These are phyloP conservation scores for Aspergillus amoenus DNA, from an alignment of 2,329 filamentous ascomycete species.

Conservation along the genomic window DNA sequence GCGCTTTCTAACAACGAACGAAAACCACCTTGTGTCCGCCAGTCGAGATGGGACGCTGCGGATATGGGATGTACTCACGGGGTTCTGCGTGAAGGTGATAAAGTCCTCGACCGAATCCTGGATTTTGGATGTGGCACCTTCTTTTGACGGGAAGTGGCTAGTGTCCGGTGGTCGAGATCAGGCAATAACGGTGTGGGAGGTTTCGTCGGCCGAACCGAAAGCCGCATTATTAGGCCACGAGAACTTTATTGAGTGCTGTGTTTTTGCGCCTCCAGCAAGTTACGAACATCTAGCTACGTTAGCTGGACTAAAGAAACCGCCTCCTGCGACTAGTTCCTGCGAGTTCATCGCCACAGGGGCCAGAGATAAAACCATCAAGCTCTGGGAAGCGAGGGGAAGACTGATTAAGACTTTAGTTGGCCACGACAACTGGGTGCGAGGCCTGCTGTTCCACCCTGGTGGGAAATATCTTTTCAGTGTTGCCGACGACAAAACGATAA, in stretches of 20 bases:
- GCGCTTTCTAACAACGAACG: constrained; percentile 74
- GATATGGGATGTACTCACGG: constrained; percentile 89
- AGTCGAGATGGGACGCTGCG: constrained; percentile 80
- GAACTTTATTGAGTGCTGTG: constrained; percentile 80
- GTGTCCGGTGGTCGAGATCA: constrained; percentile 80
- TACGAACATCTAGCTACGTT: constrained; percentile 76
- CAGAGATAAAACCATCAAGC: constrained; percentile 83
- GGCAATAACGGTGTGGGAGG: constrained; percentile 82
- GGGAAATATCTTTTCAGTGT: constrained; percentile 87
- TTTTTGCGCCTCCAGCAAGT: constrained; percentile 75
- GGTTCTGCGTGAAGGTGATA: constrained; percentile 84
- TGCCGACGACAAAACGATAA: constrained; percentile 84
- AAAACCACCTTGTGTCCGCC: constrained; percentile 81
- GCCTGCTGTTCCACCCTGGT: constrained; percentile 82
- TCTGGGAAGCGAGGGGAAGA: constrained; percentile 85
- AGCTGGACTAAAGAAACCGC: constrained; percentile 80
- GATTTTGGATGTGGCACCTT: constrained; percentile 82
- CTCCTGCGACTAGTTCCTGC: constrained; percentile 64
- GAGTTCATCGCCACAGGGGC: constrained; percentile 90
- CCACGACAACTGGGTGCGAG: constrained; percentile 93
- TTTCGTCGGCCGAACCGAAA: constrained; percentile 71
- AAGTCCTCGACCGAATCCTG: constrained; percentile 66
- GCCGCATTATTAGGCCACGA: constrained; percentile 82
- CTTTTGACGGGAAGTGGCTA: constrained; percentile 77
- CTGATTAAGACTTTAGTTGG: constrained; percentile 80